A percentile compares a stretch with the other conserved stretches of the same genome.
These are phyloP conservation scores for Saccharum spontaneum DNA, from an alignment of 176 grass and related monocot species.

Conservation along the genomic window DNA sequence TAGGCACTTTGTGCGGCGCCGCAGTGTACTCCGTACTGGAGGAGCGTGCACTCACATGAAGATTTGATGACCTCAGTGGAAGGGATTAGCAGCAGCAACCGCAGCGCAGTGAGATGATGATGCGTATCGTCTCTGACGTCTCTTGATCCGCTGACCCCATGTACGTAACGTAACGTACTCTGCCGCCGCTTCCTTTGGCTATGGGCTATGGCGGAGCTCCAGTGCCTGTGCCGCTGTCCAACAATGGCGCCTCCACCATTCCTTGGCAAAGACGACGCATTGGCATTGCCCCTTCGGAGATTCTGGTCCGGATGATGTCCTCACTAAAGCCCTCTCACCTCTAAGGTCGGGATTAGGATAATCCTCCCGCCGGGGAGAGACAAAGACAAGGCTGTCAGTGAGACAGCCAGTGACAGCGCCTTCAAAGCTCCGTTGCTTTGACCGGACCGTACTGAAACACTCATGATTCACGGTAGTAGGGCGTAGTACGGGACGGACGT, in stretches of 20 bases:
- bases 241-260: background rate
- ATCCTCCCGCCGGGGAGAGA: background rate
- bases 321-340: background rate
- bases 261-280: background rate
- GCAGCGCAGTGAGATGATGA: background rate
- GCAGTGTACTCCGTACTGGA: no score
- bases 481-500: background rate
- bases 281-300: background rate
- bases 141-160: background rate
- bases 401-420: background rate
- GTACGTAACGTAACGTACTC: no score
- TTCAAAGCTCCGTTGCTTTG: slow-evolving; percentile 34
- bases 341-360: background rate
- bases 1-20: background rate
- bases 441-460: slow-evolving; percentile 12
- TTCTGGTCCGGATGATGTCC: background rate
- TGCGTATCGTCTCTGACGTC: background rate
- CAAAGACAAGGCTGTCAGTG: slow-evolving; percentile 15
- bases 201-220: no score
- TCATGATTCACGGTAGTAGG: slow-evolving; percentile 3
- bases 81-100: background rate
- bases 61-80: background rate
- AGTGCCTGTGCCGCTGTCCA: background rate
- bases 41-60: background rate
- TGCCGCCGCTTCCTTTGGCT: no score